Percentiles rank a stretch among this genome's conserved stretches.
Evolutionary conservation across 805 yeast genomes (phyloP).

Genomic region (Candida schatavii): DNA sequence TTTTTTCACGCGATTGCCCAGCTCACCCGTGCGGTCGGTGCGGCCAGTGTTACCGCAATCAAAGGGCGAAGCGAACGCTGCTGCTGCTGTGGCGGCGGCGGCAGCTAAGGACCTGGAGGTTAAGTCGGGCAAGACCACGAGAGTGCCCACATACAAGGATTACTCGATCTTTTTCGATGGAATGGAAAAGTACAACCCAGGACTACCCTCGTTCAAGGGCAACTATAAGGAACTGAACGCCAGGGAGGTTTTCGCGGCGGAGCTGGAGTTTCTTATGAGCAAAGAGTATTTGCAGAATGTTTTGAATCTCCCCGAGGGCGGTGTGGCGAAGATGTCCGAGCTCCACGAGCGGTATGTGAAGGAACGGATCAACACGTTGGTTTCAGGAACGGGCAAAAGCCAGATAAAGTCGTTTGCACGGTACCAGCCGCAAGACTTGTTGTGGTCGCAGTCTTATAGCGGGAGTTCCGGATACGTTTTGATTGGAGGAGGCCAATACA

Average conservation of each 20-base stretch:
- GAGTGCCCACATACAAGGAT: slow-evolving; percentile 12
- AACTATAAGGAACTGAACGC: slow-evolving; percentile 44
- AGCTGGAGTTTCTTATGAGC: slow-evolving; percentile 41
- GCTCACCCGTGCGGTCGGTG: neutral
- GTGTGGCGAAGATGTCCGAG: slow-evolving; percentile 30
- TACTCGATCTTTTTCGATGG: slow-evolving; percentile 30
- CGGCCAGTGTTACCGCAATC: too few relatives aligned
- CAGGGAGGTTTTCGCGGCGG: slow-evolving; percentile 39
- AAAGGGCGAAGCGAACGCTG: too few relatives aligned
- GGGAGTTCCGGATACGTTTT: slow-evolving; percentile 42
- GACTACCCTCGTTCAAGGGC: slow-evolving; percentile 37
- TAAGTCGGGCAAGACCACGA: too few relatives aligned
- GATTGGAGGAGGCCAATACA: slow-evolving; percentile 52
- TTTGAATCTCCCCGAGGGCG: slow-evolving; percentile 36
- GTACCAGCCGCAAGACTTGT: slow-evolving; percentile 30
- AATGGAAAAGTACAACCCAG: slow-evolving; percentile 33
- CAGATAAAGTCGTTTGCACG: slow-evolving; percentile 37
- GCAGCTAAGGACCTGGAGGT: too few relatives aligned
- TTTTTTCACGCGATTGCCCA: too few relatives aligned
- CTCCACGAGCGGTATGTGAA: slow-evolving; percentile 36
- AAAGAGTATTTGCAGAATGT: slow-evolving; percentile 45
- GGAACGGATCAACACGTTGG: slow-evolving; percentile 25
- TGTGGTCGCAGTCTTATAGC: slow-evolving; percentile 30
- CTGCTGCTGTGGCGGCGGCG: too few relatives aligned
- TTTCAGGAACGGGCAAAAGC: slow-evolving; percentile 22